Evolutionary conservation across 2,329 filamentous ascomycete genomes (phyloP).

Genomic region (Didymella sp.): DNA sequence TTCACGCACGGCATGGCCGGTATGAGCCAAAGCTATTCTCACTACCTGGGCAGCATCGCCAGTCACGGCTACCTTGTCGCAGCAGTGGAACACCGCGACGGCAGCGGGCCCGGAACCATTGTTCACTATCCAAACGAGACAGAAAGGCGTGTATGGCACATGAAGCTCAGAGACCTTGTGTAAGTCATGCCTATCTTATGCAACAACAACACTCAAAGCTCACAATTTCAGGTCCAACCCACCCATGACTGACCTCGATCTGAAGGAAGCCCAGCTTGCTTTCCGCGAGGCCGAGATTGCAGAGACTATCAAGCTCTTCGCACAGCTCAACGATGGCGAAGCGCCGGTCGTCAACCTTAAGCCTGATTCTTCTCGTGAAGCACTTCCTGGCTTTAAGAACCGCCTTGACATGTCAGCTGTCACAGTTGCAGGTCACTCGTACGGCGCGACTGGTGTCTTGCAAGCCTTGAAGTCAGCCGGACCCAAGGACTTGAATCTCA

Average conservation of each 20-base stretch:
- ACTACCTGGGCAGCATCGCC: conserved; percentile 56
- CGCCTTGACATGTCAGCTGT: conserved; percentile 64
- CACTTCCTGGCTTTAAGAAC: conserved; percentile 57
- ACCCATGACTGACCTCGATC: conserved; percentile 44
- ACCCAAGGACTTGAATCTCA: conserved; percentile 55
- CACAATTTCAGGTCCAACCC: conserved; percentile 28
- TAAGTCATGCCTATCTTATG: conserved; percentile 8
- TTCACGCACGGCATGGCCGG: conserved; percentile 58
- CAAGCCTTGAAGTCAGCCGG: conserved; percentile 63
- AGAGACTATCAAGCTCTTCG: conserved; percentile 54
- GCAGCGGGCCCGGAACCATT: conserved; percentile 54
- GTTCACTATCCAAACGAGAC: conserved; percentile 46
- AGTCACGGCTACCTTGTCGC: conserved; percentile 56
- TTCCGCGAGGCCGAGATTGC: conserved; percentile 56
- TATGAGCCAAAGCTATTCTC: conserved; percentile 55
- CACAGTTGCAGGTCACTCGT: conserved; percentile 68
- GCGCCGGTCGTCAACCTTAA: conserved; percentile 50
- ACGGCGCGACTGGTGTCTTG: conserved; percentile 69
- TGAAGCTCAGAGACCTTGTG: conserved; percentile 46
- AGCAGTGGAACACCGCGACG: conserved; percentile 57
- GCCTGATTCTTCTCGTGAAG: conserved; percentile 57
- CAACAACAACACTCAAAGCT: background rate
- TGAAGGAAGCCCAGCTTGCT: conserved; percentile 53
- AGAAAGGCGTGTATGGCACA: conserved; percentile 48
- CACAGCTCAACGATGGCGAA: conserved; percentile 49